These are phyloP conservation scores for Ophiostoma fasciatum DNA, from an alignment of 2,329 filamentous ascomycete species.

Conservation along the genomic window DNA sequence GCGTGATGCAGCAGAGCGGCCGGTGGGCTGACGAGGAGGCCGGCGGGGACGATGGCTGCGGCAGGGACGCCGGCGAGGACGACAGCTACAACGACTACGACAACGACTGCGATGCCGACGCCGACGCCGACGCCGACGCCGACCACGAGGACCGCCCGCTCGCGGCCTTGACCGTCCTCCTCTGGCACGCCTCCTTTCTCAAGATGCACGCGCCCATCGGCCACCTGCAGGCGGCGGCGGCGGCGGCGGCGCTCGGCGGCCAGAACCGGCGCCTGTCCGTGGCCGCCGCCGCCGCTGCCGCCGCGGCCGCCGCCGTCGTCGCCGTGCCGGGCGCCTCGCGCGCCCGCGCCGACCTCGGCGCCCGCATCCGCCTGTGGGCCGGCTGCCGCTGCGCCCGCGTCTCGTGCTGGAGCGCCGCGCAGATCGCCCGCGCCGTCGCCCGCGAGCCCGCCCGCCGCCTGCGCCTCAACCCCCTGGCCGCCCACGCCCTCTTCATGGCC, in stretches of 20 bases:
- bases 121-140: too few relatives aligned
- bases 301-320: slow-evolving; percentile 1
- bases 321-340: neutral
- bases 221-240: neutral
- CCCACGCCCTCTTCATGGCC: slow-evolving; percentile 5
- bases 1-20: neutral
- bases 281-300: neutral
- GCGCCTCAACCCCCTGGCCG: slow-evolving; percentile 1
- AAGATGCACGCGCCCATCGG: slow-evolving; percentile 5
- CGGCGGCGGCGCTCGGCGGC: neutral
- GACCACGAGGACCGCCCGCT: neutral
- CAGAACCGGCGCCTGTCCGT: slow-evolving; percentile 1
- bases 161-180: neutral
- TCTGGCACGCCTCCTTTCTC: slow-evolving; percentile 2
- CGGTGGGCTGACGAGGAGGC: neutral
- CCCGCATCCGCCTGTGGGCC: slow-evolving; percentile 1
- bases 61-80: too few relatives aligned
- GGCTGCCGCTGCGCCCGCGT: neutral
- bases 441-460: neutral
- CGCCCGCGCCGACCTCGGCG: slow-evolving; percentile 1
- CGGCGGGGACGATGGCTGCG: too few relatives aligned
- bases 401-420: slow-evolving; percentile 3
- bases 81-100: neutral
- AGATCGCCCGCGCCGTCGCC: slow-evolving; percentile 1
- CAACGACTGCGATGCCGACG: too few relatives aligned